Percentiles rank a stretch among this genome's conserved stretches.
These are phyloP conservation scores for Colletotrichum liriopes DNA, from an alignment of 2,329 filamentous ascomycete species.

Conservation along the genomic window DNA sequence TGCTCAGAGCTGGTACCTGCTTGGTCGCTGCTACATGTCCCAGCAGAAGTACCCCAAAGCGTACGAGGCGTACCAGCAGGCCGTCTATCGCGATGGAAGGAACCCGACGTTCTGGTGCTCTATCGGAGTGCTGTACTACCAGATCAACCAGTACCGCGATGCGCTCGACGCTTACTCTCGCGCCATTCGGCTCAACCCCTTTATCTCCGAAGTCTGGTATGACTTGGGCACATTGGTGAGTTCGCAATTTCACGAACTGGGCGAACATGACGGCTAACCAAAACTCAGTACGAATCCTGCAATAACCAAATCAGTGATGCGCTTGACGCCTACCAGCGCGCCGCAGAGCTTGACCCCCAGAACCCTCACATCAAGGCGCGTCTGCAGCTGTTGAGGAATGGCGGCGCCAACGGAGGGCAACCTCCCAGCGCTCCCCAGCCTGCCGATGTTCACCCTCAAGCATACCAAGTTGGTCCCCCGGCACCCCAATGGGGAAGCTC, in stretches of 20 bases:
- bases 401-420: constrained; percentile 80
- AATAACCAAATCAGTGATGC: constrained; percentile 99
- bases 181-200: constrained; percentile 95
- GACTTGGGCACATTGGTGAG: constrained; percentile 94
- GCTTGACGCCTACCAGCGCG: constrained; percentile 93
- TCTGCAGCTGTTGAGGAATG: constrained; percentile 88
- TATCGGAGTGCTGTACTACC: constrained; percentile 98
- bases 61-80: constrained; percentile 98
- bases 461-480: constrained; percentile 90
- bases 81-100: constrained; percentile 96
- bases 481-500: constrained; percentile 92
- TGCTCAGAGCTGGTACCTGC: constrained; percentile 98
- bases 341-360: constrained; percentile 91
- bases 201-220: constrained; percentile 99
- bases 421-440: constrained; percentile 87
- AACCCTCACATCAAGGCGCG: constrained; percentile 98
- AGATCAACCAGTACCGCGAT: constrained; percentile 99
- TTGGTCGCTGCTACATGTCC: constrained; percentile 99
- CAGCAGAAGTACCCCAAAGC: constrained; percentile 99
- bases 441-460: constrained; percentile 95
- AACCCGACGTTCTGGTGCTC: constrained; percentile 99
- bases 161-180: constrained; percentile 97
- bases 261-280: constrained; percentile 49
- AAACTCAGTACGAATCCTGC: constrained; percentile 89
- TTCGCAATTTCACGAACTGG: constrained; percentile 47